Evolutionary conservation across 257 asterid species (phyloP).

Genomic region (Rehmannia glutinosa): DNA sequence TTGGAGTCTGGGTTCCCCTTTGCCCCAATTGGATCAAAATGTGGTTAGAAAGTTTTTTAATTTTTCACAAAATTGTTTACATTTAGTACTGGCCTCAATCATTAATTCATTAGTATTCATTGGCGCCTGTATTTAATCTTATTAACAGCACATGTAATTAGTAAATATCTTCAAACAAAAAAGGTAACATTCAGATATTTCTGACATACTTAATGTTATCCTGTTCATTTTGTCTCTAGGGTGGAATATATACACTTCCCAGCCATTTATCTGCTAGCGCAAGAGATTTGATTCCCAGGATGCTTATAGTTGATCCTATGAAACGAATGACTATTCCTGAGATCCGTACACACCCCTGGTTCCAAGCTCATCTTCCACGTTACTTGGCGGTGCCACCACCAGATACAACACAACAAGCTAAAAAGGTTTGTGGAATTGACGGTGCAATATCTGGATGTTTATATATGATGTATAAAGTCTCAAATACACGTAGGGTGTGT

Average conservation of each 20-base stretch:
- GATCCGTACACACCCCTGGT: constrained; percentile 89
- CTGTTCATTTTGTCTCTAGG: constrained; percentile 39
- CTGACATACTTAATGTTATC: constrained; percentile 5
- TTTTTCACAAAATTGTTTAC: not conserved
- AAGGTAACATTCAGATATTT: not conserved
- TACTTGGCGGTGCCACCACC: constrained; percentile 93
- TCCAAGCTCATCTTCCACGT: constrained; percentile 85
- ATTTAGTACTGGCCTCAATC: no score
- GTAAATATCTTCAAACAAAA: no score
- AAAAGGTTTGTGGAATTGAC: constrained; percentile 55
- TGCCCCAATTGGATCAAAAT: no score
- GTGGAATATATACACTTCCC: constrained; percentile 92
- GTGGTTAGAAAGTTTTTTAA: not conserved
- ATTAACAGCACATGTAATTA: no score
- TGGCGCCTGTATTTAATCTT: no score
- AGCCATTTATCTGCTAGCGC: constrained; percentile 91
- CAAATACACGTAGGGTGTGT: not conserved
- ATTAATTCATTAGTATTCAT: no score
- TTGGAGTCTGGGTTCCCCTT: no score
- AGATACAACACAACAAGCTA: constrained; percentile 81
- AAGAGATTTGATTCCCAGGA: constrained; percentile 84
- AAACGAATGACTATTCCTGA: constrained; percentile 91
- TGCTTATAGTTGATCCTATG: constrained; percentile 94
- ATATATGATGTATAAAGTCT: not conserved
- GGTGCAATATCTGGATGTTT: not conserved